Percentiles rank a stretch among this genome's conserved stretches.
phyloP scores from a whole-genome alignment of 495 filamentous ascomycete species.

The Talaromyces borbonicus region DNA sequence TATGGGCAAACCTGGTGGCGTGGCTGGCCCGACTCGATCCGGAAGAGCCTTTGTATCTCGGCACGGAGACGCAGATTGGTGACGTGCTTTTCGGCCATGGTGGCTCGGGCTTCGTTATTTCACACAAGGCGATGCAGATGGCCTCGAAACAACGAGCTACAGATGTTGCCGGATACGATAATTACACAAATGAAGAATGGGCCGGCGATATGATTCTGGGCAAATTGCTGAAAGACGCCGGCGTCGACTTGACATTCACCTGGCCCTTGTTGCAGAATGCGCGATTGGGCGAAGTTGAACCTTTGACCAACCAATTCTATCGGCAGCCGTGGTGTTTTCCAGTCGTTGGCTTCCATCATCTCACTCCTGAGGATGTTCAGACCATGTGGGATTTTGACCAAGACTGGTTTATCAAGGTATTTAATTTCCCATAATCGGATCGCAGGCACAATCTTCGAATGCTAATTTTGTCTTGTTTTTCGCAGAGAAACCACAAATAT shows the following conservation, averaged over 20 bases:
- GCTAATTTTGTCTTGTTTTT: neutral
- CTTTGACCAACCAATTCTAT: slow-evolving; percentile 31
- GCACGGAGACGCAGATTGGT: slow-evolving; percentile 46
- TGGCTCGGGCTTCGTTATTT: slow-evolving; percentile 58
- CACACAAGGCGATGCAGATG: slow-evolving; percentile 40
- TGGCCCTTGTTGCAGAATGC: slow-evolving; percentile 45
- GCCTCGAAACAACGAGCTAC: slow-evolving; percentile 35
- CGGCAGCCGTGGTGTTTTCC: slow-evolving; percentile 46
- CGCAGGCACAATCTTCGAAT: slow-evolving; percentile 1
- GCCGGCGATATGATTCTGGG: slow-evolving; percentile 61
- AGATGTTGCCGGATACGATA: slow-evolving; percentile 40
- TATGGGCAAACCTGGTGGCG: slow-evolving; percentile 49
- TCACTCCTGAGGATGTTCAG: slow-evolving; percentile 26
- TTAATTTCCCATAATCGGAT: too few species aligned
- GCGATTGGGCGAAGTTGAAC: slow-evolving; percentile 33
- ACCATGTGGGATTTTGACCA: slow-evolving; percentile 32
- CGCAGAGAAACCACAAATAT: slow-evolving; percentile 23
- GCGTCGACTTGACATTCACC: slow-evolving; percentile 36
- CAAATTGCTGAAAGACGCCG: slow-evolving; percentile 45
- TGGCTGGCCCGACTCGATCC: slow-evolving; percentile 47
- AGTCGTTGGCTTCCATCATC: slow-evolving; percentile 46
- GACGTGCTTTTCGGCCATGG: slow-evolving; percentile 55
- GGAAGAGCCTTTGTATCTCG: slow-evolving; percentile 44
- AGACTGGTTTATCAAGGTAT: slow-evolving; percentile 26
- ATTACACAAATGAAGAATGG: slow-evolving; percentile 46